phyloP scores from a whole-genome alignment of 805 yeast species.

The Lachancea nothofagi region DNA sequence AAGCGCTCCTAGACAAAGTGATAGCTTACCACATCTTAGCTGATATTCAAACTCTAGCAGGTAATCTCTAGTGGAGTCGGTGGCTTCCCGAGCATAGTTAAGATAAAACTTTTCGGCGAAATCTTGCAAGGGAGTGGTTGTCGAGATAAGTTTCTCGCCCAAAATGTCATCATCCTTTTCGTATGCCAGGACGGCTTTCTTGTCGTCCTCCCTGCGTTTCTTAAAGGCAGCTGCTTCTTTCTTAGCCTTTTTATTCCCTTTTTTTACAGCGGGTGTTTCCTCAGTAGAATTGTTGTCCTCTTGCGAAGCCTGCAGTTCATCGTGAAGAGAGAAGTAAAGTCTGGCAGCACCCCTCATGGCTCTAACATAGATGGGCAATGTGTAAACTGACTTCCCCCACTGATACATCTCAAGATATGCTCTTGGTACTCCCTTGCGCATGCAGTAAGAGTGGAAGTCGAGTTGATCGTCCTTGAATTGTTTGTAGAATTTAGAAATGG shows the following conservation, averaged over 20 bases:
- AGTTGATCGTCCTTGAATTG: slow-evolving; percentile 78
- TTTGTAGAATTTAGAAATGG: slow-evolving; percentile 60
- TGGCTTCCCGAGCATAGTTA: slow-evolving; percentile 39
- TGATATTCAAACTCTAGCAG: slow-evolving; percentile 28
- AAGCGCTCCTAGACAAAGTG: slow-evolving; percentile 28
- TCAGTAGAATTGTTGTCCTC: slow-evolving; percentile 8
- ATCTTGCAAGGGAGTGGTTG: slow-evolving; percentile 39
- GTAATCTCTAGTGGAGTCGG: slow-evolving; percentile 33
- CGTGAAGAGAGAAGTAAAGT: slow-evolving; percentile 43
- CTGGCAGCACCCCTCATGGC: slow-evolving; percentile 60
- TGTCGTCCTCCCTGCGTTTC: slow-evolving; percentile 51
- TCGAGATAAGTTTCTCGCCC: slow-evolving; percentile 41
- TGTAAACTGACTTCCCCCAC: slow-evolving; percentile 77
- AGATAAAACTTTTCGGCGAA: slow-evolving; percentile 41
- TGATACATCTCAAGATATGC: slow-evolving; percentile 68
- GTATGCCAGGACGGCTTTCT: slow-evolving; percentile 37
- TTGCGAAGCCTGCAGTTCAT: slow-evolving; percentile 14
- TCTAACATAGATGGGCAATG: slow-evolving; percentile 66
- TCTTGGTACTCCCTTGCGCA: slow-evolving; percentile 85
- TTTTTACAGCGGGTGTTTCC: slow-evolving; percentile 17
- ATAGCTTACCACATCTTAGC: slow-evolving; percentile 27
- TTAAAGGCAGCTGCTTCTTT: slow-evolving; percentile 45
- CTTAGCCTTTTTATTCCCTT: slow-evolving; percentile 47
- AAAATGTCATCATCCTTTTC: slow-evolving; percentile 53
- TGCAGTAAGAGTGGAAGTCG: slow-evolving; percentile 90